These are phyloP conservation scores for Alternaria sp. DNA, from an alignment of 2,329 filamentous ascomycete species.

Conservation along the genomic window DNA sequence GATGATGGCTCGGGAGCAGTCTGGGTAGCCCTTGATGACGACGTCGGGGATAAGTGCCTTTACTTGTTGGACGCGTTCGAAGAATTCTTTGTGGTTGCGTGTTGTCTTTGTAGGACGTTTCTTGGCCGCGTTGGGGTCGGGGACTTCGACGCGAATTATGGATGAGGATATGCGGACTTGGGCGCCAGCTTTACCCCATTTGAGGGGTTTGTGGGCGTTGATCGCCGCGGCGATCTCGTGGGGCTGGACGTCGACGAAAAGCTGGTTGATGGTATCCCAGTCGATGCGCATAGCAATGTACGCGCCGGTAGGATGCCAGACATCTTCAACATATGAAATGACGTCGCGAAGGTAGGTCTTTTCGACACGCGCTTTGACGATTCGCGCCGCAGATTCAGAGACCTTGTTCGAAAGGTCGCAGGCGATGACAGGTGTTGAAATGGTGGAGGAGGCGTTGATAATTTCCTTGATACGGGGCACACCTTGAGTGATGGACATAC, in stretches of 20 bases:
- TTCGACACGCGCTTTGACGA: slow-evolving; percentile 93
- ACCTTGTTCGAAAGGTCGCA: slow-evolving; percentile 82
- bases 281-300: slow-evolving; percentile 86
- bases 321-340: slow-evolving; percentile 83
- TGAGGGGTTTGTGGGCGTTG: slow-evolving; percentile 81
- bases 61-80: slow-evolving; percentile 83
- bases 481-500: slow-evolving; percentile 99
- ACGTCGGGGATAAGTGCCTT: slow-evolving; percentile 83
- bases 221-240: slow-evolving; percentile 81
- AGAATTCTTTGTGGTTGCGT: slow-evolving; percentile 66
- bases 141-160: slow-evolving; percentile 77
- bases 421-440: slow-evolving; percentile 92
- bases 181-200: slow-evolving; percentile 73
- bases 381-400: slow-evolving; percentile 80
- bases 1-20: slow-evolving; percentile 87
- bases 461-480: slow-evolving; percentile 99
- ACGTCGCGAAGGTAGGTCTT: slow-evolving; percentile 90
- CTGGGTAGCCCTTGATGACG: slow-evolving; percentile 89
- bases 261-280: slow-evolving; percentile 76
- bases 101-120: slow-evolving; percentile 41
- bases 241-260: slow-evolving; percentile 81
- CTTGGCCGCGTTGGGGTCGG: slow-evolving; percentile 53
- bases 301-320: slow-evolving; percentile 80
- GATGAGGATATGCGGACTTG: slow-evolving; percentile 49
- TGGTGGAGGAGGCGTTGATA: slow-evolving; percentile 94